Evolutionary conservation across 208 protist genomes (phyloP).

Genomic region (Histomonas meleagridis): DNA sequence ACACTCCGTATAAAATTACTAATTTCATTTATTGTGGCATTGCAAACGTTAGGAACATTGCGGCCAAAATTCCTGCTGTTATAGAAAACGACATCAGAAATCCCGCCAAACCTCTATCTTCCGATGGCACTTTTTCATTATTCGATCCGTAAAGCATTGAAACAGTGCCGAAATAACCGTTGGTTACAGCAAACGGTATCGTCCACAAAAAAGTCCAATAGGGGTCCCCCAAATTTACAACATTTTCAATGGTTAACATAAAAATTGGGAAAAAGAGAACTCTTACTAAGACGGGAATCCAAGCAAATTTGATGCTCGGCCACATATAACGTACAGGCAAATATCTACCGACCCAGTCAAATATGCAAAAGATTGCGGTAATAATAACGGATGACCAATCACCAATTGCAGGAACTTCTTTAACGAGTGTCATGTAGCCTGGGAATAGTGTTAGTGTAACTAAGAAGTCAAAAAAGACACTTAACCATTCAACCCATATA

Average conservation of each 20-base stretch:
- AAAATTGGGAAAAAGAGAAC: background rate
- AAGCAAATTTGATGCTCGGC: background rate
- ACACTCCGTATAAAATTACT: background rate
- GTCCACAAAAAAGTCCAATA: background rate
- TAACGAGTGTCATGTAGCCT: background rate
- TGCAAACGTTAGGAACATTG: background rate
- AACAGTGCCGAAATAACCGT: background rate
- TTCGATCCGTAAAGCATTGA: background rate
- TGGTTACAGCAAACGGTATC: background rate
- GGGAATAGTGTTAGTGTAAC: background rate
- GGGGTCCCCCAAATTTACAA: background rate
- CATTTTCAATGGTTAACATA: background rate
- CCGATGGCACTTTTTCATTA: background rate
- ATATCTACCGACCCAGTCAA: background rate
- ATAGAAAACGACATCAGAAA: conserved; percentile 16
- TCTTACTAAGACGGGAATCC: background rate
- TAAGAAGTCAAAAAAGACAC: background rate
- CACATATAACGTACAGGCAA: background rate
- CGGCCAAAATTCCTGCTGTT: background rate
- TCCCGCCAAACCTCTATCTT: background rate
- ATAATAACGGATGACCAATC: background rate
- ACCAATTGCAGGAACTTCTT: background rate
- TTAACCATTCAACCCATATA: background rate
- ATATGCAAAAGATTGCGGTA: background rate
- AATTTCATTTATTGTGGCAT: background rate